Conservation (phyloP, 148 eudicot genomes). For the Spergularia bocconei region DNA sequence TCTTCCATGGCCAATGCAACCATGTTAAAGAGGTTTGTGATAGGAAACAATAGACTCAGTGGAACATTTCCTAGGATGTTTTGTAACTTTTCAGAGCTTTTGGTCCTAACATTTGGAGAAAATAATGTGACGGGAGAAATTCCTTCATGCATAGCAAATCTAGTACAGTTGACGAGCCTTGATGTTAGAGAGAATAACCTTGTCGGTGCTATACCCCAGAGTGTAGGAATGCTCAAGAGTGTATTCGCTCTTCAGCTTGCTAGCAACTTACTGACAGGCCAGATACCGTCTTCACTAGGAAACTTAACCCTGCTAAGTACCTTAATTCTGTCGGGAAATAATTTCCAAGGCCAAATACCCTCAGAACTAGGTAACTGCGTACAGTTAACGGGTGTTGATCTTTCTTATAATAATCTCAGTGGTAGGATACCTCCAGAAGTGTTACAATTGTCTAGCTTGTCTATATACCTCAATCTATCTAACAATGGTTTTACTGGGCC, state of each 20-base stretch:
- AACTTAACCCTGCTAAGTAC: slow-evolving; percentile 24
- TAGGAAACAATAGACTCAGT: slow-evolving; percentile 25
- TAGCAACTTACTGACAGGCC: slow-evolving; percentile 31
- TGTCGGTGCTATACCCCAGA: slow-evolving; percentile 32
- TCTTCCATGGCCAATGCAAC: slow-evolving; percentile 32
- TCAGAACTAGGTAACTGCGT: slow-evolving; percentile 32
- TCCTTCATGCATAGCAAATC: slow-evolving; percentile 33
- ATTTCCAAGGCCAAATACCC: slow-evolving; percentile 35
- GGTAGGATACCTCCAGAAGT: slow-evolving; percentile 39
- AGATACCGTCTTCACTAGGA: slow-evolving; percentile 37
- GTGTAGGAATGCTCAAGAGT: slow-evolving; percentile 25
- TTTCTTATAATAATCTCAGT: slow-evolving; percentile 28
- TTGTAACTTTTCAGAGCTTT: slow-evolving; percentile 34
- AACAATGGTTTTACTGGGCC: slow-evolving; percentile 33
- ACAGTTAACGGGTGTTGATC: slow-evolving; percentile 18
- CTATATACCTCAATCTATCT: slow-evolving; percentile 6
- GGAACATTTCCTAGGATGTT: slow-evolving; percentile 36
- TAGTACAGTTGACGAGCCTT: slow-evolving; percentile 13
- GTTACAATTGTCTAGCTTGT: slow-evolving; percentile 20
- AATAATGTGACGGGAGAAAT: slow-evolving; percentile 33
- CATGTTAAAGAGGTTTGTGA: slow-evolving; percentile 4
- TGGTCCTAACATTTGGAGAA: background rate
- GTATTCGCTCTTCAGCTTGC: background rate
- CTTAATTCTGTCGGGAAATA: slow-evolving; percentile 22
- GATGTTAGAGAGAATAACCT: slow-evolving; percentile 18